These are phyloP conservation scores for Neofusicoccum parvum DNA, from an alignment of 2,329 filamentous ascomycete species.

Conservation along the genomic window DNA sequence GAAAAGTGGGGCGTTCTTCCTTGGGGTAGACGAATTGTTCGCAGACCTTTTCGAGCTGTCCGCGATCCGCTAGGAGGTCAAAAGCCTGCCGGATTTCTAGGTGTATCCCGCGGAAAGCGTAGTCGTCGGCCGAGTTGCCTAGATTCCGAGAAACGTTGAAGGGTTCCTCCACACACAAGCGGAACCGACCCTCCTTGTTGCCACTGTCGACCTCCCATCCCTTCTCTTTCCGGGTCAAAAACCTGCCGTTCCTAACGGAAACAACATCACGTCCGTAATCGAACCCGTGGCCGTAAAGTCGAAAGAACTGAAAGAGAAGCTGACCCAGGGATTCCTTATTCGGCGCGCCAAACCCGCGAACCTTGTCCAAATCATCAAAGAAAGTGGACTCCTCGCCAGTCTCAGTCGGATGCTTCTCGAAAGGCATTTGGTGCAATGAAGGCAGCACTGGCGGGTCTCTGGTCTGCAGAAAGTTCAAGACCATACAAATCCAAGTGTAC, in stretches of 20 bases:
- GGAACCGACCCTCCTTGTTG: slow-evolving; percentile 60
- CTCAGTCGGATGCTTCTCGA: slow-evolving; percentile 61
- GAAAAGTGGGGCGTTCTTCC: slow-evolving; percentile 61
- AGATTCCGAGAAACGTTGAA: slow-evolving; percentile 90
- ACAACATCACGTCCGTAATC: slow-evolving; percentile 84
- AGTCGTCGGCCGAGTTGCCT: slow-evolving; percentile 95
- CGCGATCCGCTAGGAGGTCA: slow-evolving; percentile 71
- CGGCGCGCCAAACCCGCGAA: slow-evolving; percentile 72
- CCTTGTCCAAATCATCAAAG: slow-evolving; percentile 77
- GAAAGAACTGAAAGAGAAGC: slow-evolving; percentile 93
- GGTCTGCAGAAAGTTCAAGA: slow-evolving; percentile 92
- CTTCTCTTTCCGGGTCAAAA: slow-evolving; percentile 82
- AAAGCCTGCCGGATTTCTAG: slow-evolving; percentile 87
- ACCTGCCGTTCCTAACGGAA: slow-evolving; percentile 79
- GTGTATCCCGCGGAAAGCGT: slow-evolving; percentile 88
- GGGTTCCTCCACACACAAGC: slow-evolving; percentile 92
- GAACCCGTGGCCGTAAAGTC: slow-evolving; percentile 90
- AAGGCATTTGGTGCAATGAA: slow-evolving; percentile 74
- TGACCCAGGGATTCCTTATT: slow-evolving; percentile 84
- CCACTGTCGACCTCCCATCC: slow-evolving; percentile 71
- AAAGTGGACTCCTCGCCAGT: slow-evolving; percentile 75
- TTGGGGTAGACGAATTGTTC: slow-evolving; percentile 87
- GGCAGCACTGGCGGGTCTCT: slow-evolving; percentile 82
- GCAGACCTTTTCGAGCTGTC: slow-evolving; percentile 80
- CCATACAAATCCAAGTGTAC: slow-evolving; percentile 99